Base-by-base conservation (phyloP, 768 basidiomycete species). In the Boletellus ananas region DNA sequence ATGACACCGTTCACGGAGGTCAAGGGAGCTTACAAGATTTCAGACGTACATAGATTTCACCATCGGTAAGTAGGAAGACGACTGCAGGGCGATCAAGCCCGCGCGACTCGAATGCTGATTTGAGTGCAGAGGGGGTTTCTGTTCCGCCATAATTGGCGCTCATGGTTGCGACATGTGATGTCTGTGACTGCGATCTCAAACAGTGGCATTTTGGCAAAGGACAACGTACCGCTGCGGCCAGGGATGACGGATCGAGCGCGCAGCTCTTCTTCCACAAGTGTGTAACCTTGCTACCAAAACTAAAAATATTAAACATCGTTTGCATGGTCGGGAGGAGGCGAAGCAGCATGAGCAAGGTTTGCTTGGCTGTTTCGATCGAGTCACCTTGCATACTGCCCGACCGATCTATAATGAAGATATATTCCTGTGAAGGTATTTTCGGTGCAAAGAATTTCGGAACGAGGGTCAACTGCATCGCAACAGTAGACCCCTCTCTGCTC, bases 21-120 rank as follows among this genome's bases (percentile, higher is more conserved):
- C 13, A 18, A 4, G 34, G 5, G 12, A 10, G n/a, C 20, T 43
- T 20, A 18, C 25, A 33, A 13, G 4, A 4, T 9, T 34, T n/a
- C 20, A 5, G 0, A 46, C 58, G 4, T 31, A 64, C 52, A 38
- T 68, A 1, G 23, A 80, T 73, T 44, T 74, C 63, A 16, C 83
- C 83, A 49, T 83, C 84, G 2, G 84, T 85, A 27, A 85, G 65
- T 13, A 84, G 61, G 52, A 85, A 82, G 8, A 82, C 61, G 8
- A 68, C 73, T 1, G 79, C 78, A 1, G 81, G 71, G 1, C 72
- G 69, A 25, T 59, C 52, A 9, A 17, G 42, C 8, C 54, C 60
- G 6, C 78, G 72, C 6, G 59, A 59, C 1, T 45, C 25, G n/a
- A 81, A 68, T 20, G 74, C 74, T 1, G 43, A 23, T 4, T 61